Evolutionary conservation across 495 filamentous ascomycete genomes (phyloP).

Genomic region (Neurospora tetrasperma): DNA sequence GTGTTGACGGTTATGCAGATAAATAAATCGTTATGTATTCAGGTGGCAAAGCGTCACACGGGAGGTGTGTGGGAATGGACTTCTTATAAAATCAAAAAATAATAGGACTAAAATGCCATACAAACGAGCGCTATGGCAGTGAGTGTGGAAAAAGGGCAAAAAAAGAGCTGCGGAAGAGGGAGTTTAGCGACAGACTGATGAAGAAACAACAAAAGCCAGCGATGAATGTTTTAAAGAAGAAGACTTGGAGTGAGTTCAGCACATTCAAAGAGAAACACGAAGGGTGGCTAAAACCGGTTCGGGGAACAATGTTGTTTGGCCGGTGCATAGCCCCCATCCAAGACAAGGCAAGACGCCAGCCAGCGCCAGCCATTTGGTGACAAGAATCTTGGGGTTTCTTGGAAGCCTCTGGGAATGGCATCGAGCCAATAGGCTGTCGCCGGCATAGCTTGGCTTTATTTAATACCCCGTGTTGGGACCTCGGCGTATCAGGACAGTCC

Average conservation of each 20-base stretch:
- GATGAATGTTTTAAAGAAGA: neutral
- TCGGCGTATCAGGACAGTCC: neutral
- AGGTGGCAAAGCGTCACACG: neutral
- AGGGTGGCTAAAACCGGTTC: neutral
- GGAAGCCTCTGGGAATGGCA: conserved; percentile 5
- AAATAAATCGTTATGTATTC: neutral
- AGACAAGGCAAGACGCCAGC: conserved; percentile 2
- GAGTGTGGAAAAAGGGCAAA: conserved; percentile 1
- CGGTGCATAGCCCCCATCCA: conserved; percentile 16
- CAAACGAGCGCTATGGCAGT: conserved; percentile 6
- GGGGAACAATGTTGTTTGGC: conserved; percentile 3
- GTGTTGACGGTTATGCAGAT: neutral
- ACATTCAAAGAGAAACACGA: neutral
- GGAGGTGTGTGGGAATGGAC: neutral
- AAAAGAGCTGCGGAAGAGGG: neutral
- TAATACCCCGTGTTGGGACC: neutral
- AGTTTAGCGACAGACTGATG: neutral
- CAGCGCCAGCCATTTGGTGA: neutral
- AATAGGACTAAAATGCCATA: conserved; percentile 14
- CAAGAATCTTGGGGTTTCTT: conserved; percentile 3
- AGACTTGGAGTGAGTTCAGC: neutral
- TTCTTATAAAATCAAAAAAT: neutral
- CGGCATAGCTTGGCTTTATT: neutral
- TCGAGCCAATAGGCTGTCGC: neutral
- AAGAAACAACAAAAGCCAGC: neutral